A percentile compares a stretch with the other conserved stretches of the same genome.
These are phyloP conservation scores for Rhytidhysteron rufulum DNA, from an alignment of 2,329 filamentous ascomycete species.

Conservation along the genomic window DNA sequence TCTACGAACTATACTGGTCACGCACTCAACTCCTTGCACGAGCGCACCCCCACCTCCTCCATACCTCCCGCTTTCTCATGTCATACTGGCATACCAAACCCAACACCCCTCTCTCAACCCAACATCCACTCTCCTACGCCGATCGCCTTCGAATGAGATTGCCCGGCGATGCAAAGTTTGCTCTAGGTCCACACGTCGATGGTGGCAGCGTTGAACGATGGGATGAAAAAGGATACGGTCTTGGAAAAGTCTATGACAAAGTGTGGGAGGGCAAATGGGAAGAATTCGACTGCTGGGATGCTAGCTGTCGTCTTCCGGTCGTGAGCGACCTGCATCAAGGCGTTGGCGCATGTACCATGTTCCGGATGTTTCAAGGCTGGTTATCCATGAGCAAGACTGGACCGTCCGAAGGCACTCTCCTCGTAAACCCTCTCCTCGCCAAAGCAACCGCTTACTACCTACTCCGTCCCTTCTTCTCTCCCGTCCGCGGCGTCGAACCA, in stretches of 20 bases:
- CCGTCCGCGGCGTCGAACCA: slow-evolving; percentile 38
- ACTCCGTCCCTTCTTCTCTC: slow-evolving; percentile 77
- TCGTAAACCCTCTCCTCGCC: slow-evolving; percentile 74
- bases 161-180: slow-evolving; percentile 50
- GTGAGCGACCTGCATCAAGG: slow-evolving; percentile 75
- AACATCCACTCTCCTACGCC: slow-evolving; percentile 46
- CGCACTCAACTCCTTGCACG: slow-evolving; percentile 45
- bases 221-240: slow-evolving; percentile 59
- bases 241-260: slow-evolving; percentile 64
- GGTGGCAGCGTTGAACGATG: slow-evolving; percentile 50
- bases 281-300: slow-evolving; percentile 77
- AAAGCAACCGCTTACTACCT: slow-evolving; percentile 76
- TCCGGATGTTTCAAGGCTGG: slow-evolving; percentile 91
- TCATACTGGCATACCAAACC: slow-evolving; percentile 47
- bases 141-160: slow-evolving; percentile 52
- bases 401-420: slow-evolving; percentile 72
- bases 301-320: slow-evolving; percentile 62
- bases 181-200: slow-evolving; percentile 55
- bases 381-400: slow-evolving; percentile 70
- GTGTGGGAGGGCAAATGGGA: slow-evolving; percentile 78
- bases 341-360: slow-evolving; percentile 76
- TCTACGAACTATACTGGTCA: slow-evolving; percentile 51
- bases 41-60: slow-evolving; percentile 44
- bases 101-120: slow-evolving; percentile 39
- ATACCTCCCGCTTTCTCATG: slow-evolving; percentile 46